Percentiles rank a stretch among this genome's conserved stretches.
Conservation (phyloP, 768 basidiomycete genomes). For the Mycena amicta region DNA sequence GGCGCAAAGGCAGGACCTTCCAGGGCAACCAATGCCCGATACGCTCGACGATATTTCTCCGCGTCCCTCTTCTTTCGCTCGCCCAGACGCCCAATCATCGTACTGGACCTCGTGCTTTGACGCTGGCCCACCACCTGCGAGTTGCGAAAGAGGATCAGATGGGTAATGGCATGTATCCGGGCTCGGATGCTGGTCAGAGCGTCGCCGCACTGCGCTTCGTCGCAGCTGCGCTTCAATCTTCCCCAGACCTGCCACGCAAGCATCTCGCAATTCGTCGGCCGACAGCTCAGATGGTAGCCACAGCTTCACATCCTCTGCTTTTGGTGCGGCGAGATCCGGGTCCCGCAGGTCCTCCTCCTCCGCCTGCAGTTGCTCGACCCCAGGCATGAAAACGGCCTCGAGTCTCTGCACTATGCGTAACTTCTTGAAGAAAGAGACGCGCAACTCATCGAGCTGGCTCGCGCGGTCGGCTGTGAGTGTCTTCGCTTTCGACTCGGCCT, state of each 20-base stretch:
- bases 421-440: conserved; percentile 1
- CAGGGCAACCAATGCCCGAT: neutral
- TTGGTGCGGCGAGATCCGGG: neutral
- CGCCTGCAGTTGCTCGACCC: neutral
- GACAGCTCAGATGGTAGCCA: conserved; percentile 12
- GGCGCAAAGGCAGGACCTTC: neutral
- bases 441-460: conserved; percentile 5
- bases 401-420: neutral
- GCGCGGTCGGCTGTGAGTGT: neutral
- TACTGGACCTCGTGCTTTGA: neutral
- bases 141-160: conserved; percentile 8
- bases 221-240: conserved; percentile 4
- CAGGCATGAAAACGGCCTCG: conserved; percentile 9
- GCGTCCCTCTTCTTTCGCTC: neutral
- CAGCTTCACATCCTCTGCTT: conserved; percentile 11
- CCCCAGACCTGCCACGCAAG: neutral
- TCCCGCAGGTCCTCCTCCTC: conserved; percentile 9
- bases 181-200: neutral
- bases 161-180: conserved; percentile 2
- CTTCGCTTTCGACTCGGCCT: neutral
- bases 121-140: conserved; percentile 2
- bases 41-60: conserved; percentile 2
- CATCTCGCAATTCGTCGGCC: neutral
- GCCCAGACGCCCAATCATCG: conserved; percentile 5
- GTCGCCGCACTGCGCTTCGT: neutral